Percentiles rank a stretch among this genome's conserved stretches.
Conservation (phyloP, 108 stramenopile genomes). For the Nannochloropsis oceanica region DNA sequence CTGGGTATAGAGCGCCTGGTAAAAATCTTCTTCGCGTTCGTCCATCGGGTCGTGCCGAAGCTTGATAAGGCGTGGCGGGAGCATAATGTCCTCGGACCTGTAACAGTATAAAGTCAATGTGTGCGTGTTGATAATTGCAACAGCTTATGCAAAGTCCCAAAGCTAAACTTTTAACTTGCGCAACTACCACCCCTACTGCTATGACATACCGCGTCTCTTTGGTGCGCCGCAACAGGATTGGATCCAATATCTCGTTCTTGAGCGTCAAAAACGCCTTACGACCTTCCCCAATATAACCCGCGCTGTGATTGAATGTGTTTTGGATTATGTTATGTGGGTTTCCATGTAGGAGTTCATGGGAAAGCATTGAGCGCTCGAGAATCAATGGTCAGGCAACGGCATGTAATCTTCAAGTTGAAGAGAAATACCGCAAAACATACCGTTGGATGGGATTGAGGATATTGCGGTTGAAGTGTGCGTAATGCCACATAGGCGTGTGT, state of each 20-base stretch:
- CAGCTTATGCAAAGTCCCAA: neutral
- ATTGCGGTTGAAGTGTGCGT: constrained; percentile 76
- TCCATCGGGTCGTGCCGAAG: constrained; percentile 39
- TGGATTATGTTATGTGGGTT: neutral
- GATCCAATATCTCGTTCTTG: constrained; percentile 63
- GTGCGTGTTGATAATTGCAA: neutral
- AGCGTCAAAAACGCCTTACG: constrained; percentile 74
- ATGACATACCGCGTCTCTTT: constrained; percentile 53
- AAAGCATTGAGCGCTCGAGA: neutral
- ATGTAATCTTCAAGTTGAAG: neutral
- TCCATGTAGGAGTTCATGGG: neutral
- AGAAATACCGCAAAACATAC: neutral
- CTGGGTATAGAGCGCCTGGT: constrained; percentile 89
- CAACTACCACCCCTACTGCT: no score
- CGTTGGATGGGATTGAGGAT: constrained; percentile 88
- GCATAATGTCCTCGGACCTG: constrained; percentile 71
- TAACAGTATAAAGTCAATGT: neutral
- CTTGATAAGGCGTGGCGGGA: constrained; percentile 56
- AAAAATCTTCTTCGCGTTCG: constrained; percentile 82
- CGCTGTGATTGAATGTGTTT: neutral
- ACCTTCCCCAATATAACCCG: constrained; percentile 68
- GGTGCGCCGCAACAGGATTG: constrained; percentile 81
- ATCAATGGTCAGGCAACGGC: neutral
- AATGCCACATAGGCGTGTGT: constrained; percentile 76
- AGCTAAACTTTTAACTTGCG: no score